Evolutionary conservation across 2,329 filamentous ascomycete species (phyloP).

Genomic region (Penicillium rolfsii): DNA sequence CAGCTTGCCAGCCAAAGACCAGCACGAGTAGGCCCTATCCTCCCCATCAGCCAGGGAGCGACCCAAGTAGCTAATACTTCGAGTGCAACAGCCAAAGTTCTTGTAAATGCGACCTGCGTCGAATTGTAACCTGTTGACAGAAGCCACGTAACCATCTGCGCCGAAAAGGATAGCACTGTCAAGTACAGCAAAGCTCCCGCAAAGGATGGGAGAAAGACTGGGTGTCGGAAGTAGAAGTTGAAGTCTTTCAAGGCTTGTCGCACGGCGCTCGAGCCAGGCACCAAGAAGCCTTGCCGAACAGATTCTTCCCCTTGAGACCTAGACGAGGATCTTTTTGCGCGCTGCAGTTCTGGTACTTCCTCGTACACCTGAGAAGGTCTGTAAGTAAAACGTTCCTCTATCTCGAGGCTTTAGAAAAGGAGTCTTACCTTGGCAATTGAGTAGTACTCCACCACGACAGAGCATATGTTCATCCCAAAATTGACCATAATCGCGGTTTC

Average conservation of each 20-base stretch:
- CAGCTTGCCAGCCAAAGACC: slow-evolving; percentile 69
- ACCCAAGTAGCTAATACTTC: slow-evolving; percentile 55
- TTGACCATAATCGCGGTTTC: slow-evolving; percentile 50
- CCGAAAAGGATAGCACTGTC: slow-evolving; percentile 56
- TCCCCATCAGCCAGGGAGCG: slow-evolving; percentile 50
- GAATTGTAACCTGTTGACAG: slow-evolving; percentile 46
- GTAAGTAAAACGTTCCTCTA: background rate
- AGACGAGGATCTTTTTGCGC: slow-evolving; percentile 1
- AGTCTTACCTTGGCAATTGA: slow-evolving; percentile 30
- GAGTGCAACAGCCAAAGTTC: slow-evolving; percentile 48
- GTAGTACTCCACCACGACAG: slow-evolving; percentile 38
- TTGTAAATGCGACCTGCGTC: slow-evolving; percentile 18
- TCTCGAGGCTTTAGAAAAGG: background rate
- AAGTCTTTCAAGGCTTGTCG: slow-evolving; percentile 7
- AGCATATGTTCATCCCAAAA: slow-evolving; percentile 48
- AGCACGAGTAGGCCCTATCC: slow-evolving; percentile 55
- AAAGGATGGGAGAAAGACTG: slow-evolving; percentile 46
- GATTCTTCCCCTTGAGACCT: background rate
- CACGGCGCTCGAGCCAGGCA: background rate
- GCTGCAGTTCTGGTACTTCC: slow-evolving; percentile 5
- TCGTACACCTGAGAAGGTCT: slow-evolving; percentile 24
- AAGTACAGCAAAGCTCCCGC: slow-evolving; percentile 54
- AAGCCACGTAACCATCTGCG: slow-evolving; percentile 57
- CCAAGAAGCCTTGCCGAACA: background rate
- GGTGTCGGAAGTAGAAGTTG: slow-evolving; percentile 13